These are phyloP conservation scores for Exophiala spinifera DNA, from an alignment of 2,329 filamentous ascomycete species.

Conservation along the genomic window DNA sequence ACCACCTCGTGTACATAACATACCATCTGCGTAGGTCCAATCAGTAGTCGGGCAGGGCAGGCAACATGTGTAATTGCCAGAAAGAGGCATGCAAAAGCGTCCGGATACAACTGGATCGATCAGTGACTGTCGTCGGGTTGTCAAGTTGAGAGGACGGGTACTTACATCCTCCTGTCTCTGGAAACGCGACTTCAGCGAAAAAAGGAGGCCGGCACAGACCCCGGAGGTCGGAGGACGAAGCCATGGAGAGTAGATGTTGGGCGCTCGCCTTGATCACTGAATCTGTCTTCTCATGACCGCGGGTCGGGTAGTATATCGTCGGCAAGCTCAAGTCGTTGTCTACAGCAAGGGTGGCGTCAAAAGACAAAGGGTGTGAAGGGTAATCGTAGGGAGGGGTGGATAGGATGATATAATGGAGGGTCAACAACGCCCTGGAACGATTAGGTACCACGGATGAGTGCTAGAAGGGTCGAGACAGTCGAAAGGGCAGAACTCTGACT, in stretches of 20 bases:
- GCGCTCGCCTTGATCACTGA: constrained; percentile 12
- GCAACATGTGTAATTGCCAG: constrained; percentile 65
- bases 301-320: not conserved
- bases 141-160: constrained; percentile 23
- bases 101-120: constrained; percentile 55
- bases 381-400: constrained; percentile 14
- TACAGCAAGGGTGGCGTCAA: not conserved
- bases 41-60: constrained; percentile 84
- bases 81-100: constrained; percentile 56
- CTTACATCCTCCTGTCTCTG: constrained; percentile 64
- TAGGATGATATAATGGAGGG: constrained; percentile 17
- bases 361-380: constrained; percentile 5
- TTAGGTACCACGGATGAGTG: constrained; percentile 8
- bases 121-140: constrained; percentile 28
- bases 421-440: not conserved
- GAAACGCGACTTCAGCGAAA: constrained; percentile 61
- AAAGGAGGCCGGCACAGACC: constrained; percentile 68
- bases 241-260: constrained; percentile 13
- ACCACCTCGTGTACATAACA: not conserved
- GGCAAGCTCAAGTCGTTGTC: constrained; percentile 5
- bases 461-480: constrained; percentile 10
- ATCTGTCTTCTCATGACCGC: constrained; percentile 23
- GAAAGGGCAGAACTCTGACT: constrained; percentile 12
- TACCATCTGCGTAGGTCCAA: constrained; percentile 65
- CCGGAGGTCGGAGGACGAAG: constrained; percentile 14